Base-by-base conservation (phyloP, 2,329 filamentous ascomycete species). In the Graphiopsis chlorocephala region DNA sequence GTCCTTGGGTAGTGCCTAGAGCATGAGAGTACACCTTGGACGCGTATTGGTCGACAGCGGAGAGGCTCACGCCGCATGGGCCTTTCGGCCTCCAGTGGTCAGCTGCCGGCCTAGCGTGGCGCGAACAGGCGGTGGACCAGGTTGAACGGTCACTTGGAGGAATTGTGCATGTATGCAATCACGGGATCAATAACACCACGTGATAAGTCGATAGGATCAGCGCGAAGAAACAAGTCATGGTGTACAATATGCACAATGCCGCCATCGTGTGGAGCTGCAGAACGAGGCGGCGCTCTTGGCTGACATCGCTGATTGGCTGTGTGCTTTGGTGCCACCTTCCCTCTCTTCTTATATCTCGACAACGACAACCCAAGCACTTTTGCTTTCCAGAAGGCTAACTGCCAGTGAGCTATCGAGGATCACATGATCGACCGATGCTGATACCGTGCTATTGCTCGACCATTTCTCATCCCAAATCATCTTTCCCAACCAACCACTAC, bases 251-350 rank as follows among this genome's bases (percentile, higher is more conserved):
- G 38, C 38, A 20, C 38, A 45, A 45, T 45, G 38, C 38, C 38
- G 38, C 3, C 38, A 45, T 45, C 38, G 38, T 45, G 38, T 45
- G 38, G 38, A 45, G 38, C 38, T 45, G 38, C 38, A 45, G 38
- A 20, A 45, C 38, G 38, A 45, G 38, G 38, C 20, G 38, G 35
- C 35, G 56, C 48, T 45, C 56, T 59, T 59, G 56, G 56, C 56
- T 38, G 56, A 47, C 56, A 38, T 47, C 35, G 56, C 28, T 59
- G 35, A 59, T 59, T 59, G 56, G 56, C 35, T 14, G 25, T 12
- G 33, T 14, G 20, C 33, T 8, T 45, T n/a, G 56, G 38, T 29
- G 15, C 35, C 42, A 26, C 56, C 56, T 59, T 38, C 56, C 56
- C 29, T 59, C 26, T 45, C 45, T 58, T 31, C 26, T 14, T 56